A percentile compares a stretch with the other conserved stretches of the same genome.
Conservation (phyloP, 306 rosid genomes). For the Amphicarpaea edgeworthii region DNA sequence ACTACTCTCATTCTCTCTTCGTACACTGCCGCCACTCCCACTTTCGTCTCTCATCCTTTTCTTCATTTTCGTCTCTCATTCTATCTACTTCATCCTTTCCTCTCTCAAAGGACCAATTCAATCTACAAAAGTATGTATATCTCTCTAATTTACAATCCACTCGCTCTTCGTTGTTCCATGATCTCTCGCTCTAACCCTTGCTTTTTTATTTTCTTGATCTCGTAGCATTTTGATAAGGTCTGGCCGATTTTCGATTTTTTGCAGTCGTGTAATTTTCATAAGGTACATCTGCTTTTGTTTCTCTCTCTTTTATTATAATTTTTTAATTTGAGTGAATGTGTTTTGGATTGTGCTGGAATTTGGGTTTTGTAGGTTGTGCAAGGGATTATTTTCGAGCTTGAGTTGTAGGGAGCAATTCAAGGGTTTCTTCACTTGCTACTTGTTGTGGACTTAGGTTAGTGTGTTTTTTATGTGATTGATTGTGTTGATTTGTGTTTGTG, state of each 20-base stretch:
- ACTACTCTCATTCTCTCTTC: too few relatives aligned
- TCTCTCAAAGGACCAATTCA: constrained; percentile 95
- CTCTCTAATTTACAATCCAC: too few relatives aligned
- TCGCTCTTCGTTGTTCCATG: neutral
- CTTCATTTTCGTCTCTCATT: constrained; percentile 94
- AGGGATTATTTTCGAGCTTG: constrained; percentile 95
- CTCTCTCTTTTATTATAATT: too few relatives aligned
- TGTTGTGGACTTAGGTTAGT: constrained; percentile 99
- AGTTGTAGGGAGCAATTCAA: constrained; percentile 99
- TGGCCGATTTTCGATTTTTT: too few relatives aligned
- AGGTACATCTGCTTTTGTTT: too few relatives aligned
- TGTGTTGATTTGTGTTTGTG: constrained; percentile 26
- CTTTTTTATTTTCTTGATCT: too few relatives aligned
- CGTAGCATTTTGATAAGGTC: too few relatives aligned
- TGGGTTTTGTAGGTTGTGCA: constrained; percentile 80
- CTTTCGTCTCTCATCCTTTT: too few relatives aligned
- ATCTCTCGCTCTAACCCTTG: too few relatives aligned
- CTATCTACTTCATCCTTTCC: constrained; percentile 90
- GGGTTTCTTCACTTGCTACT: constrained; percentile 98
- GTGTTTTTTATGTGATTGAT: neutral
- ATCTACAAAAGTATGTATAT: too few relatives aligned
- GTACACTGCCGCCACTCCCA: too few relatives aligned
- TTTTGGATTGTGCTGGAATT: constrained; percentile 28
- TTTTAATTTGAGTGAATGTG: constrained; percentile 18
- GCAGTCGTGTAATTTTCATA: too few relatives aligned